These are phyloP conservation scores for Yamadazyma laniorum DNA, from an alignment of 805 yeast species.

Conservation along the genomic window DNA sequence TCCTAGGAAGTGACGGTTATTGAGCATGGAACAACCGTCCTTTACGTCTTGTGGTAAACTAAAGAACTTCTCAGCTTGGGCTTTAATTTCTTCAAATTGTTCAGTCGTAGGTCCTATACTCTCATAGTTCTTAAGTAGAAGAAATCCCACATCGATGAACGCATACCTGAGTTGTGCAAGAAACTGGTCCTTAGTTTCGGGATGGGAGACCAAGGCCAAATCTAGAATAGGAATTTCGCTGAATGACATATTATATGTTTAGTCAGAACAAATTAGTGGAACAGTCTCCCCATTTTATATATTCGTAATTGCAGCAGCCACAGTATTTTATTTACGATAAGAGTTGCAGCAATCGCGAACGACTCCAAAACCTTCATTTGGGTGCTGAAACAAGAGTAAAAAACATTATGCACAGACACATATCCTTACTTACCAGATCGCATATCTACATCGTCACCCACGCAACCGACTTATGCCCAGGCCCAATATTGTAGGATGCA, in stretches of 20 bases:
- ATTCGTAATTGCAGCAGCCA: constrained; percentile 1
- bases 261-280: too few relatives aligned
- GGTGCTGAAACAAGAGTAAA: too few relatives aligned
- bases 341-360: too few relatives aligned
- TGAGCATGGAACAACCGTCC: constrained; percentile 48
- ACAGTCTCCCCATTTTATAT: too few relatives aligned
- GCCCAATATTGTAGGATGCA: too few relatives aligned
- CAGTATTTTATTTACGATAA: too few relatives aligned
- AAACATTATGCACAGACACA: too few relatives aligned
- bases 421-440: too few relatives aligned
- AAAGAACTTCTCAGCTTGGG: constrained; percentile 44
- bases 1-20: constrained; percentile 59
- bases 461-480: too few relatives aligned
- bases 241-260: constrained; percentile 42
- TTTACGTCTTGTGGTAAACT: constrained; percentile 47
- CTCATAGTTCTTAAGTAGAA: constrained; percentile 43
- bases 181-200: constrained; percentile 43
- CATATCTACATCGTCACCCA: too few relatives aligned
- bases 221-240: constrained; percentile 47
- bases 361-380: too few relatives aligned
- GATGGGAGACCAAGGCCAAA: constrained; percentile 30
- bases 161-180: constrained; percentile 43
- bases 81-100: constrained; percentile 36
- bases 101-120: constrained; percentile 39
- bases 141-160: constrained; percentile 55